phyloP scores from a whole-genome alignment of 257 asterid genomes.

The Fraxinus cuspidata region DNA sequence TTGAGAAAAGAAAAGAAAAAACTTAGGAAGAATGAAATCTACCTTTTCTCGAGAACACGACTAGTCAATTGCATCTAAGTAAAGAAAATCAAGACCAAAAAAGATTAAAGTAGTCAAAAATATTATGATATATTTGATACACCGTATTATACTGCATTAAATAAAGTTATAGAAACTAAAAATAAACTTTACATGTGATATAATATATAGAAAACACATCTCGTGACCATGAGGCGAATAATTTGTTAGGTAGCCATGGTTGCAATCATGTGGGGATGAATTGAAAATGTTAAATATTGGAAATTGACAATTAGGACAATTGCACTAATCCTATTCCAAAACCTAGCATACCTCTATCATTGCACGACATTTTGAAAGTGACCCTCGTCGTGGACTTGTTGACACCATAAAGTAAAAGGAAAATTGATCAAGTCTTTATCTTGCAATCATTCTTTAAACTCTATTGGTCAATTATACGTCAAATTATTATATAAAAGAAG shows the following conservation, averaged over 20 bases:
- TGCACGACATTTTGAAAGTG: constrained; percentile 20
- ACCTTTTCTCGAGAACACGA: not conserved
- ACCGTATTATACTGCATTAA: not conserved
- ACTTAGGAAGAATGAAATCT: no score
- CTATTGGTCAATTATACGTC: not conserved
- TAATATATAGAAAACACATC: not conserved
- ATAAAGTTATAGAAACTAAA: not conserved
- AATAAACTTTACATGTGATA: not conserved
- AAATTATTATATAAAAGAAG: no score
- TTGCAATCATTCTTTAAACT: not conserved
- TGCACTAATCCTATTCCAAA: not conserved
- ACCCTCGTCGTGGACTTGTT: not conserved
- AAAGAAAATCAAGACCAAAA: not conserved
- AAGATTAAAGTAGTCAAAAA: not conserved
- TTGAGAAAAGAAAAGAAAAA: not conserved
- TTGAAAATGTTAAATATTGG: not conserved
- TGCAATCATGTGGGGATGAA: constrained; percentile 5
- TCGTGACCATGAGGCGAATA: not conserved
- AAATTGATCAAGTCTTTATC: not conserved
- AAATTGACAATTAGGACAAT: not conserved
- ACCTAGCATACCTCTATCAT: not conserved
- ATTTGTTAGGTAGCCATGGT: not conserved
- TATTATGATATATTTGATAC: not conserved
- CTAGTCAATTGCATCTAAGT: not conserved
- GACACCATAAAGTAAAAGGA: not conserved